Percentiles rank a stretch among this genome's conserved stretches.
Conservation (phyloP, 2,329 filamentous ascomycete species). For the Colletotrichum destructivum region DNA sequence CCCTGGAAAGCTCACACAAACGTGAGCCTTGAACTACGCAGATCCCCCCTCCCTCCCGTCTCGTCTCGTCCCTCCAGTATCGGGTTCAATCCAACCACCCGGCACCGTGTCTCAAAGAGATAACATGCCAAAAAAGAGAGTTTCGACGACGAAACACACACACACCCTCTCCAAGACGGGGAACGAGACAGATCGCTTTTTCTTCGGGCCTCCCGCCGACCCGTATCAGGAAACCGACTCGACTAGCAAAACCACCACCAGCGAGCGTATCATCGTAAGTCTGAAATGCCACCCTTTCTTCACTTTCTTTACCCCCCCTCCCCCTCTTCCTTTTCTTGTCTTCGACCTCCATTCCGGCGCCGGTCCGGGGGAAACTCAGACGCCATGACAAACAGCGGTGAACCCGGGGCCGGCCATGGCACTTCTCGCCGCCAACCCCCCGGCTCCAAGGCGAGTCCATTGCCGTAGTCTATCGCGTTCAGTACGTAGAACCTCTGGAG, state of each 20-base stretch:
- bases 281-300: no score
- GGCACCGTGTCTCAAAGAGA: constrained; percentile 12
- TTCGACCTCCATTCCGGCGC: constrained; percentile 11
- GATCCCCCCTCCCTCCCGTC: neutral
- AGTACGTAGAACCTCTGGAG: neutral
- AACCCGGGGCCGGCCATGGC: constrained; percentile 24
- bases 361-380: constrained; percentile 23
- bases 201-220: constrained; percentile 1
- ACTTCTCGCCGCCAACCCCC: constrained; percentile 18
- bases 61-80: no score
- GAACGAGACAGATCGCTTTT: neutral
- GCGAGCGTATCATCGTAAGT: no score
- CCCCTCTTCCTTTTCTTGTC: neutral
- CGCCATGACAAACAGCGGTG: constrained; percentile 37
- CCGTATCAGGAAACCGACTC: neutral
- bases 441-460: no score
- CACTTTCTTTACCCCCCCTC: neutral
- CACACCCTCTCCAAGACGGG: constrained; percentile 23
- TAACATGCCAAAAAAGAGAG: neutral
- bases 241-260: neutral
- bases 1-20: constrained; percentile 5
- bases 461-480: no score
- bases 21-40: neutral
- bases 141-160: constrained; percentile 35
- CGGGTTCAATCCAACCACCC: neutral